Conservation (phyloP, 2,329 filamentous ascomycete species). For the Penicillium sp. region DNA sequence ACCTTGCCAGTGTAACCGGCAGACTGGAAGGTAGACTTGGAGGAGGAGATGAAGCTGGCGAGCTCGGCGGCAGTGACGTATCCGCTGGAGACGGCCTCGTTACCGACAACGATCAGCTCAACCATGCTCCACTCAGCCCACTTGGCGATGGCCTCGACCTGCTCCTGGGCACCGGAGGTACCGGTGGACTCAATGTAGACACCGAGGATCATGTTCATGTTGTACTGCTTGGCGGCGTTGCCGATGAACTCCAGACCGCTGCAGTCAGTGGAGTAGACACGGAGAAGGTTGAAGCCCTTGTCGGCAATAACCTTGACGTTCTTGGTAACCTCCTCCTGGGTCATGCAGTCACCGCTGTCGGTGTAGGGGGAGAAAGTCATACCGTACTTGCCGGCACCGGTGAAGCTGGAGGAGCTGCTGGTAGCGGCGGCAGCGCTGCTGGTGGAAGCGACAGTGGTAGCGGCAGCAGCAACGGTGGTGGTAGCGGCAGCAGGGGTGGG, state of each 20-base stretch:
- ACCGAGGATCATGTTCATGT: conserved; percentile 79
- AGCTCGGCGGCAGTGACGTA: conserved; percentile 66
- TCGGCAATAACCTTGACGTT: conserved; percentile 64
- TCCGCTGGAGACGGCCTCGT: conserved; percentile 82
- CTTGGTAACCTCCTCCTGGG: conserved; percentile 52
- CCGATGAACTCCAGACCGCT: conserved; percentile 75
- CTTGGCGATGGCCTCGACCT: conserved; percentile 69
- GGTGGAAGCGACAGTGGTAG: conserved; percentile 19
- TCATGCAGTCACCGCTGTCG: conserved; percentile 62
- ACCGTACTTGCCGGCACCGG: conserved; percentile 58
- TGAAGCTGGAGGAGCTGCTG: conserved; percentile 28
- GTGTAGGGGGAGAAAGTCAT: conserved; percentile 81
- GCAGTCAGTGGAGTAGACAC: conserved; percentile 93
- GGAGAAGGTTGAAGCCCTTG: conserved; percentile 69
- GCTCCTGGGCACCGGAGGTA: conserved; percentile 64
- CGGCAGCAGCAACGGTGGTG: conserved; percentile 21
- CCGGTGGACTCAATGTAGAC: conserved; percentile 73
- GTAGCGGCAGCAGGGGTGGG: conserved; percentile 18
- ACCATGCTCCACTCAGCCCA: conserved; percentile 77
- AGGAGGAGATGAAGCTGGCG: conserved; percentile 66
- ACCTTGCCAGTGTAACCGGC: conserved; percentile 71
- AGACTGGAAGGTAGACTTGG: conserved; percentile 61
- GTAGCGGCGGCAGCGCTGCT: conserved; percentile 19
- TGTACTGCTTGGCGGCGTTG: conserved; percentile 62
- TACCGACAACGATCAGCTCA: conserved; percentile 80